Evolutionary conservation across 2,329 filamentous ascomycete species (phyloP).

Genomic region (Aspergillus felis): DNA sequence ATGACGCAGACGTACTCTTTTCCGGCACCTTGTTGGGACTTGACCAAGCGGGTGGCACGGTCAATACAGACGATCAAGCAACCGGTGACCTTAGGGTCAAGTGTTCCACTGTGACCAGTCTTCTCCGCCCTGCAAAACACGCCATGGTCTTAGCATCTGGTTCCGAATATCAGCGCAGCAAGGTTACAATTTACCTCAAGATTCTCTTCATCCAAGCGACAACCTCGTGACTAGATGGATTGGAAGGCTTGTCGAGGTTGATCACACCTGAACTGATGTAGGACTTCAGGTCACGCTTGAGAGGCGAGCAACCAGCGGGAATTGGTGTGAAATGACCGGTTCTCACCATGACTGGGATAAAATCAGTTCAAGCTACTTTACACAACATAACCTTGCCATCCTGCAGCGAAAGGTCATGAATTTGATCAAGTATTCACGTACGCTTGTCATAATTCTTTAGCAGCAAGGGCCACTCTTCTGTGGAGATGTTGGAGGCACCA

Average conservation of each 20-base stretch:
- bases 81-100: conserved; percentile 96
- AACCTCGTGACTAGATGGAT: conserved; percentile 97
- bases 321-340: conserved; percentile 98
- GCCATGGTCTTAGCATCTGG: conserved; percentile 15
- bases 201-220: conserved; percentile 99
- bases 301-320: conserved; percentile 82
- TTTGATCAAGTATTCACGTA: conserved; percentile 48
- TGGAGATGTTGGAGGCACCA: conserved; percentile 72
- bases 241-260: conserved; percentile 96
- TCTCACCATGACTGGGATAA: conserved; percentile 70
- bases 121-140: conserved; percentile 70
- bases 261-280: conserved; percentile 98
- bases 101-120: conserved; percentile 95
- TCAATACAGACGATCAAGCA: conserved; percentile 95
- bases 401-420: conserved; percentile 2
- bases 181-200: conserved; percentile 59
- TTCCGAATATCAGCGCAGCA: neutral
- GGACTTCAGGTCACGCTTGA: conserved; percentile 92
- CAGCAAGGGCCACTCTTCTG: conserved; percentile 86
- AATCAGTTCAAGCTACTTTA: conserved; percentile 14
- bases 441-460: conserved; percentile 94
- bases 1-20: conserved; percentile 99
- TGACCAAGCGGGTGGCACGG: conserved; percentile 93
- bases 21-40: conserved; percentile 97
- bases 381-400: neutral